Conservation (phyloP, 2,329 filamentous ascomycete species). For the Aspergillus persii region DNA sequence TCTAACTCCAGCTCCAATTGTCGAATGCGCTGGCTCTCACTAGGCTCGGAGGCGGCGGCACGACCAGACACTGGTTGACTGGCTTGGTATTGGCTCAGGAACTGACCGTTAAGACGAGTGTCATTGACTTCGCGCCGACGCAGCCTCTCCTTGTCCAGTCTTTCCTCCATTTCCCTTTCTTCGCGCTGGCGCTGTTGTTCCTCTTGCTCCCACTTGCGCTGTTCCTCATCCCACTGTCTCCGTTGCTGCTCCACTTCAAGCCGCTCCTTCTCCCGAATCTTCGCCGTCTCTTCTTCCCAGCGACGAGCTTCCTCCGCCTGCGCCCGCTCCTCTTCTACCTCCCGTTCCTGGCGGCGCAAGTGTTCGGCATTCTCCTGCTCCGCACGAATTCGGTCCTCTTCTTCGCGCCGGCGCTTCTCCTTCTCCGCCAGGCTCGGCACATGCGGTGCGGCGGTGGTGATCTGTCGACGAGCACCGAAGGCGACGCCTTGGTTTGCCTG, state of each 20-base stretch:
- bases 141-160: slow-evolving; percentile 64
- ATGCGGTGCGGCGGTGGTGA: slow-evolving; percentile 75
- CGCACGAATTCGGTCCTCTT: slow-evolving; percentile 52
- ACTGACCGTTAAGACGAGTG: slow-evolving; percentile 73
- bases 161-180: slow-evolving; percentile 69
- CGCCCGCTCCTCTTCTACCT: slow-evolving; percentile 50
- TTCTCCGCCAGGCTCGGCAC: slow-evolving; percentile 84
- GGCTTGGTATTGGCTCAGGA: slow-evolving; percentile 80
- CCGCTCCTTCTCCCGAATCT: slow-evolving; percentile 52
- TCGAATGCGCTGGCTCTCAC: slow-evolving; percentile 67
- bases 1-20: slow-evolving; percentile 75
- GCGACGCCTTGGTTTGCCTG: slow-evolving; percentile 93
- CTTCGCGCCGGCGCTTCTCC: slow-evolving; percentile 64
- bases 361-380: slow-evolving; percentile 55
- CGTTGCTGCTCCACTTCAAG: slow-evolving; percentile 47
- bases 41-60: slow-evolving; percentile 45
- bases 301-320: slow-evolving; percentile 45
- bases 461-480: slow-evolving; percentile 88
- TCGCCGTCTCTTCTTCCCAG: slow-evolving; percentile 48
- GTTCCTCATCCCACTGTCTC: slow-evolving; percentile 51
- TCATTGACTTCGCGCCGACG: slow-evolving; percentile 62
- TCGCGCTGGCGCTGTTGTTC: slow-evolving; percentile 70
- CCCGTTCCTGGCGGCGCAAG: slow-evolving; percentile 46
- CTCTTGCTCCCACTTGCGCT: slow-evolving; percentile 70
- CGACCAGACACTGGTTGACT: slow-evolving; percentile 55